These are phyloP conservation scores for Phytopythium chamaehyphon DNA, from an alignment of 352 stramenopile genomes.

Conservation along the genomic window DNA sequence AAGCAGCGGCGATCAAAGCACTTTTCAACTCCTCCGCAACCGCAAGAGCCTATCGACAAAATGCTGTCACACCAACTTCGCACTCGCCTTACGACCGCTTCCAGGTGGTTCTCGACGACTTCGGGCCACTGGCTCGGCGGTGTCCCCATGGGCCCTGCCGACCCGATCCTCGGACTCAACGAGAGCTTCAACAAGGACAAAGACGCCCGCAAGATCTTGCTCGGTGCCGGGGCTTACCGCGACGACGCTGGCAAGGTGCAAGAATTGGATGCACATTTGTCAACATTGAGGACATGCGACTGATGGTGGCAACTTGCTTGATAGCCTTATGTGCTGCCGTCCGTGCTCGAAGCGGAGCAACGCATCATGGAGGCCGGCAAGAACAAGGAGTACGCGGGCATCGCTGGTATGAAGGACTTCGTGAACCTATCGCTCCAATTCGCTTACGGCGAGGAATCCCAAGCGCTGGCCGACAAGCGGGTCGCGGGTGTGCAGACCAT, in stretches of 20 bases:
- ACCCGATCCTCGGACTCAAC: constrained; percentile 97
- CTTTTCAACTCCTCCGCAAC: too few relatives aligned
- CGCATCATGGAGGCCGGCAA: constrained; percentile 90
- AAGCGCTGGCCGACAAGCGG: constrained; percentile 86
- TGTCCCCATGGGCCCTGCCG: constrained; percentile 93
- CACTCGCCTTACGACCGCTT: constrained; percentile 15
- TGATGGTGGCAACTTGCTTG: too few relatives aligned
- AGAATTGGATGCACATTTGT: too few relatives aligned
- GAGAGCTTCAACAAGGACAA: constrained; percentile 92
- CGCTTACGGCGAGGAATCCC: constrained; percentile 95
- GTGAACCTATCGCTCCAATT: constrained; percentile 95
- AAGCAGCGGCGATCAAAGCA: too few relatives aligned
- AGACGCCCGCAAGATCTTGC: constrained; percentile 93
- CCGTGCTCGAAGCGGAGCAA: constrained; percentile 95
- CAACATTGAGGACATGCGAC: too few relatives aligned
- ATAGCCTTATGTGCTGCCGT: constrained; percentile 95
- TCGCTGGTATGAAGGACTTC: constrained; percentile 95
- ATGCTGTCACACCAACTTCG: constrained; percentile 34
- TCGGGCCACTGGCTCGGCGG: constrained; percentile 62
- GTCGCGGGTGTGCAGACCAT: constrained; percentile 97
- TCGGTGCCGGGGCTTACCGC: constrained; percentile 99
- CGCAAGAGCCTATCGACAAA: too few relatives aligned
- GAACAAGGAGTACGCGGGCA: constrained; percentile 99
- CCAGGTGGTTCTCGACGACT: constrained; percentile 40
- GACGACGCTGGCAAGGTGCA: constrained; percentile 87